These are phyloP conservation scores for Rhodotorula glutinis DNA, from an alignment of 1,284 basidiomycete species.

Conservation along the genomic window DNA sequence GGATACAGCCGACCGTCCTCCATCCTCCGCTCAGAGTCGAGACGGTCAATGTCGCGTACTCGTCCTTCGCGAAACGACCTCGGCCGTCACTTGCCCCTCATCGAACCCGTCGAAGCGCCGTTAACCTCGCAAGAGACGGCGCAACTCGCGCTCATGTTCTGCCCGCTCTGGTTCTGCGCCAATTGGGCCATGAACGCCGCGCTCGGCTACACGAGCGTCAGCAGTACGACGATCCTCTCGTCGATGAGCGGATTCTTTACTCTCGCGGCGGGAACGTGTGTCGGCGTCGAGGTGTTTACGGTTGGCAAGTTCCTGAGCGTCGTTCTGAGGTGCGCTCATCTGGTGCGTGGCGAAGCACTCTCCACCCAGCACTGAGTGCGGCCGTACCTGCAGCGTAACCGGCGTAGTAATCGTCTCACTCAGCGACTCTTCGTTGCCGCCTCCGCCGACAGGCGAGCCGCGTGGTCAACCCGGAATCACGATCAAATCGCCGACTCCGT, in stretches of 20 bases:
- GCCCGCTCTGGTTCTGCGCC: constrained; percentile 63
- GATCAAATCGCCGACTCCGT: constrained; percentile 52
- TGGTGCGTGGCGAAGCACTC: too few relatives aligned
- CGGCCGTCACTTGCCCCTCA: constrained; percentile 23
- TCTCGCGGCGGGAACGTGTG: constrained; percentile 75
- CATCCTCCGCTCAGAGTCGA: constrained; percentile 17
- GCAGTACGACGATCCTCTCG: constrained; percentile 82
- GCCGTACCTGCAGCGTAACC: constrained; percentile 11
- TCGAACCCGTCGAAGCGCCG: constrained; percentile 22
- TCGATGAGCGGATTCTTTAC: constrained; percentile 95
- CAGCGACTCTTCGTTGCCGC: constrained; percentile 51
- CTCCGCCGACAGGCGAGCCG: constrained; percentile 19
- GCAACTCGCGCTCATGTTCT: constrained; percentile 70
- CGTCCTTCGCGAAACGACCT: constrained; percentile 23
- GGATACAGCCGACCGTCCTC: neutral
- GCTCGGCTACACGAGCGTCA: constrained; percentile 80
- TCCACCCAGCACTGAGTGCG: neutral
- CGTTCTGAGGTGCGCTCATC: constrained; percentile 61
- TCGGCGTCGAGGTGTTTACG: constrained; percentile 76
- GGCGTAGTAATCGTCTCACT: constrained; percentile 60
- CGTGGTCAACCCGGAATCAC: constrained; percentile 57
- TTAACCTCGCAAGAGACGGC: constrained; percentile 71
- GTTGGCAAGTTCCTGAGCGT: constrained; percentile 76
- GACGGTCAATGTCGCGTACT: constrained; percentile 30
- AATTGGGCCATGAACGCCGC: constrained; percentile 84